Conservation (phyloP, 164 flowering plant genomes). For the Annona squamosa region DNA sequence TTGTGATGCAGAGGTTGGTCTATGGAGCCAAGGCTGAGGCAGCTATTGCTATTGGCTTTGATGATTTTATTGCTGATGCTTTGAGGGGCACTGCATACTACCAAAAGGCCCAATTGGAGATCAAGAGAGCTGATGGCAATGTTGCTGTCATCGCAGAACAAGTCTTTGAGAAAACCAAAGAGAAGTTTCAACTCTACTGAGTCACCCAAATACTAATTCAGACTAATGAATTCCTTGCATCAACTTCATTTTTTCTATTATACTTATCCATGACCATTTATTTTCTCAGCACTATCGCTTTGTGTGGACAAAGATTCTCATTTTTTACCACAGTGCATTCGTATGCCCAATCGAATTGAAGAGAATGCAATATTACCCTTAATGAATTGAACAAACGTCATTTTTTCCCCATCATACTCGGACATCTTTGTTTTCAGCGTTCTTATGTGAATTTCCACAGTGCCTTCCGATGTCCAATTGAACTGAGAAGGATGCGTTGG, state of each 20-base stretch:
- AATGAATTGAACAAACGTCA: no score
- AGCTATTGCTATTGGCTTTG: slow-evolving; percentile 93
- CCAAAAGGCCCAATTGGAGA: slow-evolving; percentile 80
- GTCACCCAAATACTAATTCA: neutral
- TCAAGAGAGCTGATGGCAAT: slow-evolving; percentile 82
- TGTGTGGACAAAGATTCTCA: no score
- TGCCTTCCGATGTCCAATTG: no score
- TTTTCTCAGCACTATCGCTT: neutral
- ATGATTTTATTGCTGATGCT: slow-evolving; percentile 97
- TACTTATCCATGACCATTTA: neutral
- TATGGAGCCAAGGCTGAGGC: slow-evolving; percentile 98
- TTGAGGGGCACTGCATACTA: slow-evolving; percentile 82
- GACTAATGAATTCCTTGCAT: neutral
- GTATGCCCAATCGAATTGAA: no score
- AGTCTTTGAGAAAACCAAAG: slow-evolving; percentile 90
- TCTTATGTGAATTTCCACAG: no score
- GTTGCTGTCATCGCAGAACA: slow-evolving; percentile 81
- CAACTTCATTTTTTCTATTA: neutral
- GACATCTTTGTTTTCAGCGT: no score
- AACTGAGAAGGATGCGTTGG: no score
- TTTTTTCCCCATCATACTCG: no score
- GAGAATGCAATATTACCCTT: no score
- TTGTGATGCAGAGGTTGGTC: slow-evolving; percentile 63
- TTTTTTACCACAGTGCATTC: no score
- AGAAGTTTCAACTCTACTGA: slow-evolving; percentile 66